A percentile compares a stretch with the other conserved stretches of the same genome.
Conservation (phyloP, 2,329 filamentous ascomycete genomes). For the Colletotrichum higginsianum region DNA sequence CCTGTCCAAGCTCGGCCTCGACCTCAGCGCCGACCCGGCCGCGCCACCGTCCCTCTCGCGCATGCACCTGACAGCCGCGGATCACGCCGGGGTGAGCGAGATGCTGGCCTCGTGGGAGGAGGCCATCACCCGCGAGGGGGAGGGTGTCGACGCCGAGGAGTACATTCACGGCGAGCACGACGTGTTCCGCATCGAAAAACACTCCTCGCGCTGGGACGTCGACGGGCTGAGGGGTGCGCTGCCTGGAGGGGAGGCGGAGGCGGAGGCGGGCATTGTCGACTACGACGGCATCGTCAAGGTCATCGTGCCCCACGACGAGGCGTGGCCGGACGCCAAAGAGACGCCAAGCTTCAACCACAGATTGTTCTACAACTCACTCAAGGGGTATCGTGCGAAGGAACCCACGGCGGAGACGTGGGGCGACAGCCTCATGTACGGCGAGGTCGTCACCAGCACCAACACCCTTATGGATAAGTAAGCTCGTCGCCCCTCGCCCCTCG, state of each 20-base stretch:
- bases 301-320: slow-evolving; percentile 79
- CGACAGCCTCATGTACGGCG: slow-evolving; percentile 84
- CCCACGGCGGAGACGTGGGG: slow-evolving; percentile 80
- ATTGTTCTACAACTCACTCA: slow-evolving; percentile 81
- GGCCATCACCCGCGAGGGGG: slow-evolving; percentile 73
- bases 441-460: slow-evolving; percentile 94
- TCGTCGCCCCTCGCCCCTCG: background rate
- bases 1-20: slow-evolving; percentile 84
- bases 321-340: slow-evolving; percentile 77
- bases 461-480: slow-evolving; percentile 88
- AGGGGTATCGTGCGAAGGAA: slow-evolving; percentile 72
- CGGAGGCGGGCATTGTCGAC: slow-evolving; percentile 76
- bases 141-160: slow-evolving; percentile 60
- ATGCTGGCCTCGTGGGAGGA: slow-evolving; percentile 77
- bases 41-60: slow-evolving; percentile 84
- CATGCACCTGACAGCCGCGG: slow-evolving; percentile 83
- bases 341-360: slow-evolving; percentile 91
- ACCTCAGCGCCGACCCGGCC: slow-evolving; percentile 78
- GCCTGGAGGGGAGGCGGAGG: slow-evolving; percentile 41
- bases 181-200: slow-evolving; percentile 82
- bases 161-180: slow-evolving; percentile 87
- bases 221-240: slow-evolving; percentile 69
- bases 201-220: slow-evolving; percentile 72
- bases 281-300: slow-evolving; percentile 82
- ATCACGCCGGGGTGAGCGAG: slow-evolving; percentile 75